Conservation (phyloP, 495 filamentous ascomycete species). For the Lophiotrema nucula region DNA sequence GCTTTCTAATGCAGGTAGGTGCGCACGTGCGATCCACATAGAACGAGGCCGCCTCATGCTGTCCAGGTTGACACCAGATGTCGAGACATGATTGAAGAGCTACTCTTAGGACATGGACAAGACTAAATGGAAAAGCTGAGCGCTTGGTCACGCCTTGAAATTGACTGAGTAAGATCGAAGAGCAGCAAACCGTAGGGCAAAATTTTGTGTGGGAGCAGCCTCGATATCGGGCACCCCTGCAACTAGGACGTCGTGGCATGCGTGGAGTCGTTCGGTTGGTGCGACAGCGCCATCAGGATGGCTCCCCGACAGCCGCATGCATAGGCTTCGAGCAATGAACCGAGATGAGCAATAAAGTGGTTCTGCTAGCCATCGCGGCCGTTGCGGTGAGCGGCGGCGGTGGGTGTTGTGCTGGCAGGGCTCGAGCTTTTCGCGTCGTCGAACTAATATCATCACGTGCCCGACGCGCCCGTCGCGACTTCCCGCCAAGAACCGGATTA, state of each 20-base stretch:
- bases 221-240: constrained; percentile 27
- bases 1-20: constrained; percentile 16
- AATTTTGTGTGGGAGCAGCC: constrained; percentile 7
- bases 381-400: constrained; percentile 10
- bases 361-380: not conserved
- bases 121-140: constrained; percentile 11
- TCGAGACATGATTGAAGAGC: constrained; percentile 11
- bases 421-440: not conserved
- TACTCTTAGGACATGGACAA: not conserved
- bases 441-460: not conserved
- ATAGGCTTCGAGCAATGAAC: constrained; percentile 7
- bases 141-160: not conserved
- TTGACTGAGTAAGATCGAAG: constrained; percentile 3
- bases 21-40: constrained; percentile 17
- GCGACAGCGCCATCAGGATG: constrained; percentile 18
- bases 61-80: too few relatives aligned
- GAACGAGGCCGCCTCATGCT: constrained; percentile 14
- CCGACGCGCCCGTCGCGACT: not conserved
- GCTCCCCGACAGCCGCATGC: constrained; percentile 18
- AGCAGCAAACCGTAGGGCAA: constrained; percentile 20
- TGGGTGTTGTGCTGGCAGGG: constrained; percentile 15
- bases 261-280: constrained; percentile 34
- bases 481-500: constrained; percentile 11
- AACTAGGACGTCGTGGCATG: constrained; percentile 18
- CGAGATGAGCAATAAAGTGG: constrained; percentile 13